Base-by-base conservation (phyloP, 192 early-diverging fungal genomes). In the Coemansia furcata region DNA sequence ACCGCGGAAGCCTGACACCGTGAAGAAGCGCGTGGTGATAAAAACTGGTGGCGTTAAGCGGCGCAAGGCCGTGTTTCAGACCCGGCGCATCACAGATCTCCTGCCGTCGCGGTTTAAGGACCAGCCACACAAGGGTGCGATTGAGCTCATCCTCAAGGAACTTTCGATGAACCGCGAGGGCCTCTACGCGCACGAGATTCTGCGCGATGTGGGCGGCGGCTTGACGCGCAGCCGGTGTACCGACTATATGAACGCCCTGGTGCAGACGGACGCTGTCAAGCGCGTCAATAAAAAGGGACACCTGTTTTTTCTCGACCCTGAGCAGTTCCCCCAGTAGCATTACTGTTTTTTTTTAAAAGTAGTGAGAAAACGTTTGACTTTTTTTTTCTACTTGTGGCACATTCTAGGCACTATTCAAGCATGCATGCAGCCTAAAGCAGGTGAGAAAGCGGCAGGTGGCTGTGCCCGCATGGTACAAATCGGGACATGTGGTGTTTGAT, bases 281-380 rank as follows among this genome's bases (percentile, higher is more conserved):
- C 71, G 74, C 17, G 66, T 82, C 39, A 77, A 73, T 61, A 82
- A 82, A 58, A 82, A 82, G 54, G 79, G 79, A 5, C 79, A 82
- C 26, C 37, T 82, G 71, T 82, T 82, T 36, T 82, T 69, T 17
- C 79, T 82, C 29, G 71, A 82, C 44, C 73, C 74, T 38, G 79
- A 77, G 44, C 68, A 76, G 55, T 81, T 70, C 47, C 70, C 74
- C 19, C 65, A 67, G 50, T 71, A 67, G 32, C 26, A 49, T 32
- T 35, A 35, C 62, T 43, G 32, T 15, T 33, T 44, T 35, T 35
- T 63, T 11, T 47, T 29, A 14, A 26, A n/a, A 39, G 30, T 54
- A 40, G 36, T 32, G 30, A 57, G 54, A 57, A 26, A 57, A 57
- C 54, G 54, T 57, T 57, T 21, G 21, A 47, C 46, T 6, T 44